Conservation (phyloP, 208 protist genomes). For the Crithidia bombi region DNA sequence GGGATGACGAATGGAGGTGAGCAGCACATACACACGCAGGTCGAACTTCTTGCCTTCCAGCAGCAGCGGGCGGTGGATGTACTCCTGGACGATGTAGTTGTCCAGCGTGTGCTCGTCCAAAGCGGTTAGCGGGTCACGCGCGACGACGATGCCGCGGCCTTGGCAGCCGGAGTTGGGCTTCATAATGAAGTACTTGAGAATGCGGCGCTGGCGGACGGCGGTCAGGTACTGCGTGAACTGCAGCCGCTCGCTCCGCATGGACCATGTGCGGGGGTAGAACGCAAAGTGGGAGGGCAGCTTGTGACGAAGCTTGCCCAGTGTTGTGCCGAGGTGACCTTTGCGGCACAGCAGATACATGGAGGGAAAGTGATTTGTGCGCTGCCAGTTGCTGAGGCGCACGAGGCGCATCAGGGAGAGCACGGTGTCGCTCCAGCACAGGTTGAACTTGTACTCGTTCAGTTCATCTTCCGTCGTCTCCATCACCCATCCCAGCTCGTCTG, state of each 20-base stretch:
- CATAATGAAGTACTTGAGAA: slow-evolving; percentile 93
- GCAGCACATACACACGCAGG: slow-evolving; percentile 95
- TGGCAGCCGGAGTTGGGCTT: slow-evolving; percentile 95
- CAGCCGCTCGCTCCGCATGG: slow-evolving; percentile 73
- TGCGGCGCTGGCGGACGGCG: slow-evolving; percentile 45
- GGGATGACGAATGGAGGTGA: slow-evolving; percentile 88
- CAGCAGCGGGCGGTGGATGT: slow-evolving; percentile 91
- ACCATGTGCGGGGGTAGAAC: slow-evolving; percentile 93
- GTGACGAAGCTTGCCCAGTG: slow-evolving; percentile 84
- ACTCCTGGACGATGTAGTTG: slow-evolving; percentile 94
- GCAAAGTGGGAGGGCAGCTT: slow-evolving; percentile 85
- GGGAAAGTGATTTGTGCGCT: slow-evolving; percentile 97
- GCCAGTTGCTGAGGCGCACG: slow-evolving; percentile 89
- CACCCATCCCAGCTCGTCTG: slow-evolving; percentile 72
- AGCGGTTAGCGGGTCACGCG: slow-evolving; percentile 79
- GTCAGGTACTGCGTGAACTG: slow-evolving; percentile 76
- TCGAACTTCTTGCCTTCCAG: slow-evolving; percentile 96
- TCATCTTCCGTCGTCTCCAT: slow-evolving; percentile 81
- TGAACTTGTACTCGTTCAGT: slow-evolving; percentile 89
- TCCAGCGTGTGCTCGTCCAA: slow-evolving; percentile 75
- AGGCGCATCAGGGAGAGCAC: slow-evolving; percentile 90
- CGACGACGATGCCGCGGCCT: slow-evolving; percentile 94
- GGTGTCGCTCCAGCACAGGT: slow-evolving; percentile 95
- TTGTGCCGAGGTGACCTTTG: slow-evolving; percentile 93
- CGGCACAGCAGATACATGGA: slow-evolving; percentile 94